Evolutionary conservation across 768 basidiomycete genomes (phyloP), one percentile per base, ranked within the genome.

Genomic region (Fomitopsis serialis): DNA sequence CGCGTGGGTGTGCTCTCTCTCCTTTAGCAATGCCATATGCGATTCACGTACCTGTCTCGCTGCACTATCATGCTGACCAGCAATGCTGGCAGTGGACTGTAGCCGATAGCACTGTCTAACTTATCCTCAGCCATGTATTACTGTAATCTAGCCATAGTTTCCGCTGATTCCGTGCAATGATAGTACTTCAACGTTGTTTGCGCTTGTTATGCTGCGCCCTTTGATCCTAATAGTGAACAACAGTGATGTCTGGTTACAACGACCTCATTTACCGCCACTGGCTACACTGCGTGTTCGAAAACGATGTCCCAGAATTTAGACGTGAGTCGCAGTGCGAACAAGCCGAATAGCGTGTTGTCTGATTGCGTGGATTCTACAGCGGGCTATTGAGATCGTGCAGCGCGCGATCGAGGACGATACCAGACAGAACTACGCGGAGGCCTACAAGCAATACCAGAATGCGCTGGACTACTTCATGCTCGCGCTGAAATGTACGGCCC

Each of bases 381-480:
- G 80, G 69, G 93, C 93, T 29, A 91, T 97, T 65, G 90, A 92
- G 62, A 82, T 97, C 53, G 92, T 97, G 23, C 90, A 94, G 72
- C 81, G 82, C 58, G 94, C 94, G 53, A 95, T 96, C 63, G 93
- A 94, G 53, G 87, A 91, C 57, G 97, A 99, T 72, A 78, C 79
- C 56, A 93, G 93, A 69, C 86, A 89, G 70, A 92, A 97, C 71
- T 99, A 98, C 73, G 74, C 81, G 6, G 93, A 95, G 63, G 95
- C 95, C 19, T 96, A 92, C 81, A 95, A 90, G 74, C 81, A 85
- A 59, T 97, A 97, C 72, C 87, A 89, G 76, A 96, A 98, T 77
- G 80, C 92, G 1, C 79, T 98, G 55, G 97, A 99, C 67, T 99
- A 96, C 68, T 99, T 99, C 70, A 92, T 98, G 89, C 89, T 98